Conservation (phyloP, 768 basidiomycete species). For the Suillus variegatus region DNA sequence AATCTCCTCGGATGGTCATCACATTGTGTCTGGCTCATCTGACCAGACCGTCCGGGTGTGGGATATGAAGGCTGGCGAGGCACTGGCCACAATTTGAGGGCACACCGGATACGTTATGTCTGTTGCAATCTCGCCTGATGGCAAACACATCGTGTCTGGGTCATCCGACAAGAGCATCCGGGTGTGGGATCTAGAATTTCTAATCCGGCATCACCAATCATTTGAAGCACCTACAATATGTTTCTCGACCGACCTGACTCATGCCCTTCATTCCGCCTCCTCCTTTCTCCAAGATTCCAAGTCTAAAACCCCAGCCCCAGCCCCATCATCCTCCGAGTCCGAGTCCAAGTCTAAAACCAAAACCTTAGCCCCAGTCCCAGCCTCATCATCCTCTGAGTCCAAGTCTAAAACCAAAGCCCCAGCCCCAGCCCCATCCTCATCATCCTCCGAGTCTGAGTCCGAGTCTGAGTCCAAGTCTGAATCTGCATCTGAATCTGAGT, state of each 20-base stretch:
- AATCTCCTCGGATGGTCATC: no score
- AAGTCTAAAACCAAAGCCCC: no score
- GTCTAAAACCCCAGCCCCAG: no score
- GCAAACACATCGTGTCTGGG: neutral
- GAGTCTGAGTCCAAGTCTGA: no score
- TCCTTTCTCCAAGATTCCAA: neutral
- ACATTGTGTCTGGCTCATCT: no score
- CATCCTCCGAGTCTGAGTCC: no score
- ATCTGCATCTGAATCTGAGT: no score
- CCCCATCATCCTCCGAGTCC: no score
- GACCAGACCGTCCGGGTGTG: neutral
- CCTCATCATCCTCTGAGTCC: no score
- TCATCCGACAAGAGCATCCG: neutral
- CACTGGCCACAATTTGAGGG: neutral
- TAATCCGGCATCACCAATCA: neutral
- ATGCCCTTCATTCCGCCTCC: neutral
- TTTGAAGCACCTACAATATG: neutral
- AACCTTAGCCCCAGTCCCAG: no score
- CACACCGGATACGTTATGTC: neutral
- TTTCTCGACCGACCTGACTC: neutral
- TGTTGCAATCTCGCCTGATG: neutral
- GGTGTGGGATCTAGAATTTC: neutral
- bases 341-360: no score
- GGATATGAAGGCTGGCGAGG: neutral
- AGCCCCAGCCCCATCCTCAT: no score